Evolutionary conservation across 2,329 filamentous ascomycete species (phyloP).

Genomic region (Diaporthe citri): DNA sequence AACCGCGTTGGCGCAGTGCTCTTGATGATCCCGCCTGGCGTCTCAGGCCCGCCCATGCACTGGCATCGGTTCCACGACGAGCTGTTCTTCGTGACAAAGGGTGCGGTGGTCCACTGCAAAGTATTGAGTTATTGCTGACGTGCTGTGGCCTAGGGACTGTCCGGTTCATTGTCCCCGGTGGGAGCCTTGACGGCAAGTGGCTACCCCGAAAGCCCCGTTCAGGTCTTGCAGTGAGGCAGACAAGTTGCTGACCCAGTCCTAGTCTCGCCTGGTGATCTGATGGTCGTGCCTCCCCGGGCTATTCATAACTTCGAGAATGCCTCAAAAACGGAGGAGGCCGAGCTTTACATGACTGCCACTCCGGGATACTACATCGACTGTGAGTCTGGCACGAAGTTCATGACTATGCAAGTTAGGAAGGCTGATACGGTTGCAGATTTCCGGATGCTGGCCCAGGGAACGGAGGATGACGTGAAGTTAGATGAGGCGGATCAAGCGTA

Average conservation of each 20-base stretch:
- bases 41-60: constrained; percentile 53
- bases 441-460: constrained; percentile 50
- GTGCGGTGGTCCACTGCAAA: constrained; percentile 32
- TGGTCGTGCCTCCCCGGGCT: constrained; percentile 52
- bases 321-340: constrained; percentile 49
- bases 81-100: constrained; percentile 52
- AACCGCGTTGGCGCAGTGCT: constrained; percentile 51
- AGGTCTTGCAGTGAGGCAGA: background rate
- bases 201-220: constrained; percentile 21
- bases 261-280: constrained; percentile 48
- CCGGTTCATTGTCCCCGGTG: constrained; percentile 51
- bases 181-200: constrained; percentile 27
- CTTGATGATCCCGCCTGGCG: constrained; percentile 48
- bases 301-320: constrained; percentile 53
- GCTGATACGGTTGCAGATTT: constrained; percentile 47
- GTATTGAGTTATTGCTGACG: background rate
- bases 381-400: constrained; percentile 42
- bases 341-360: constrained; percentile 54
- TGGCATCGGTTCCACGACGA: constrained; percentile 55
- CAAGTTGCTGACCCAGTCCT: constrained; percentile 42
- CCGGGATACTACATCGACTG: constrained; percentile 54
- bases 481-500: constrained; percentile 46
- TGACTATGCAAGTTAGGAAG: background rate
- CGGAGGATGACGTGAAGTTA: constrained; percentile 46
- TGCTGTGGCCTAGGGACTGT: constrained; percentile 44